Evolutionary conservation across 2,329 filamentous ascomycete genomes (phyloP).

Genomic region (Nemania sp.): DNA sequence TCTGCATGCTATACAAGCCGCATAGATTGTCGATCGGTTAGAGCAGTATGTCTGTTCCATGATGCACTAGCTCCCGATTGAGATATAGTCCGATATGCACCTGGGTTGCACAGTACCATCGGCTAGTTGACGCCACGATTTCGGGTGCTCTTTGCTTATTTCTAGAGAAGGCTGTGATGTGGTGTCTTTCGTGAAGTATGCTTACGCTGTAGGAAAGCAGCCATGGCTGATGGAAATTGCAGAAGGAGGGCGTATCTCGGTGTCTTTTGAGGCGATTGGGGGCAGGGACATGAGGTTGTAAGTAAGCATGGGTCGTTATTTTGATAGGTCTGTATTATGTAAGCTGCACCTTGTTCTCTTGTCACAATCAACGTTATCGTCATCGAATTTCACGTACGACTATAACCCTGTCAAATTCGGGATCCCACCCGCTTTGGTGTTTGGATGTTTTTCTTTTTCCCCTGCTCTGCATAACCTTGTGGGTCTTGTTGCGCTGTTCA

Average conservation of each 20-base stretch:
- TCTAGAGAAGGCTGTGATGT: slow-evolving; percentile 25
- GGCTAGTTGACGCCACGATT: slow-evolving; percentile 23
- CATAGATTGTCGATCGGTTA: not conserved
- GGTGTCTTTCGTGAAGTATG: not conserved
- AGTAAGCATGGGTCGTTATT: not conserved
- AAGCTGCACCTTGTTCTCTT: not conserved
- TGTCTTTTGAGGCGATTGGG: not conserved
- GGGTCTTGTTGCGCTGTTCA: too few relatives aligned
- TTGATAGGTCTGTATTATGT: not conserved
- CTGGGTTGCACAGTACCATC: slow-evolving; percentile 24
- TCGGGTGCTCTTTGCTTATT: not conserved
- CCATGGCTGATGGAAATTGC: not conserved
- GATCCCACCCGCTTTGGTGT: not conserved
- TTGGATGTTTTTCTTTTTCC: too few relatives aligned
- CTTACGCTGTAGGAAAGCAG: not conserved
- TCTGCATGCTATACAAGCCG: not conserved
- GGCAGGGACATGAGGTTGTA: not conserved
- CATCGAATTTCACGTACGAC: not conserved
- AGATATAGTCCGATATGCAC: slow-evolving; percentile 33
- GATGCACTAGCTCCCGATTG: slow-evolving; percentile 21
- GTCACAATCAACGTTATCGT: not conserved
- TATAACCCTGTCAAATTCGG: not conserved
- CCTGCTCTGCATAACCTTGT: too few relatives aligned
- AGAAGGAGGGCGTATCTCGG: not conserved
- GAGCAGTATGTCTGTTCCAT: not conserved